A percentile compares a stretch with the other conserved stretches of the same genome.
Conservation (phyloP, 768 basidiomycete genomes). For the Leccinum rimulosum region DNA sequence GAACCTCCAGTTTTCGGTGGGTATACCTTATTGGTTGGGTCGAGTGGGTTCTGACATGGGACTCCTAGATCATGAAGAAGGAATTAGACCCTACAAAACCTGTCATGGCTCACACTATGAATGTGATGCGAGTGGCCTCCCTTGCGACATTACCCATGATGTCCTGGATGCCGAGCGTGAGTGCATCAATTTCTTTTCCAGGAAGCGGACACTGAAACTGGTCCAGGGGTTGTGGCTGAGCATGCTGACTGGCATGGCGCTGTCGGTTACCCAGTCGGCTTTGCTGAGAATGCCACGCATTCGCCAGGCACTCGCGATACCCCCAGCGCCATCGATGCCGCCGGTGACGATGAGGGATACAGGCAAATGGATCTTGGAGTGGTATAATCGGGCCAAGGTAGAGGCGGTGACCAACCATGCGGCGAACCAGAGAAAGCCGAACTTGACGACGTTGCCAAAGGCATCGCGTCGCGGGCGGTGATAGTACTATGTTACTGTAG, state of each 20-base stretch:
- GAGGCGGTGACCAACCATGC: slow-evolving; percentile 4
- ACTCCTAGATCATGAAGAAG: slow-evolving; percentile 43
- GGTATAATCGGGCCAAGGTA: slow-evolving; percentile 9
- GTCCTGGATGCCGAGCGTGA: slow-evolving; percentile 62
- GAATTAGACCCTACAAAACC: slow-evolving; percentile 53
- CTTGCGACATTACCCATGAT: slow-evolving; percentile 51
- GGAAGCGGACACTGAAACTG: slow-evolving; percentile 1
- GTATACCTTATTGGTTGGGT: slow-evolving; percentile 21
- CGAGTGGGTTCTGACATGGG: neutral
- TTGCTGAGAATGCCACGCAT: slow-evolving; percentile 43
- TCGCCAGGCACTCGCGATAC: slow-evolving; percentile 39
- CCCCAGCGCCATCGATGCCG: slow-evolving; percentile 11
- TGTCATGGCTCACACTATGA: slow-evolving; percentile 65
- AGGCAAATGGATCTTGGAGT: slow-evolving; percentile 6
- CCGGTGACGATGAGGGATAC: slow-evolving; percentile 28
- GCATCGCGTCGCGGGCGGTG: slow-evolving; percentile 12
- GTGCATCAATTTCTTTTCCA: slow-evolving; percentile 22
- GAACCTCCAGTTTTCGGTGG: slow-evolving; percentile 67
- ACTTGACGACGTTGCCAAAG: slow-evolving; percentile 26
- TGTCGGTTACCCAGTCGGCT: slow-evolving; percentile 47
- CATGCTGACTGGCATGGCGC: slow-evolving; percentile 47
- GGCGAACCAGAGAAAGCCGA: slow-evolving; percentile 16
- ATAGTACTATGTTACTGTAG: neutral
- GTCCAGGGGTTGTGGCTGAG: slow-evolving; percentile 57
- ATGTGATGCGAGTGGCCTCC: slow-evolving; percentile 59